Base-by-base conservation (phyloP, 1,284 basidiomycete species). In the Sanghuangporus weigelae region DNA sequence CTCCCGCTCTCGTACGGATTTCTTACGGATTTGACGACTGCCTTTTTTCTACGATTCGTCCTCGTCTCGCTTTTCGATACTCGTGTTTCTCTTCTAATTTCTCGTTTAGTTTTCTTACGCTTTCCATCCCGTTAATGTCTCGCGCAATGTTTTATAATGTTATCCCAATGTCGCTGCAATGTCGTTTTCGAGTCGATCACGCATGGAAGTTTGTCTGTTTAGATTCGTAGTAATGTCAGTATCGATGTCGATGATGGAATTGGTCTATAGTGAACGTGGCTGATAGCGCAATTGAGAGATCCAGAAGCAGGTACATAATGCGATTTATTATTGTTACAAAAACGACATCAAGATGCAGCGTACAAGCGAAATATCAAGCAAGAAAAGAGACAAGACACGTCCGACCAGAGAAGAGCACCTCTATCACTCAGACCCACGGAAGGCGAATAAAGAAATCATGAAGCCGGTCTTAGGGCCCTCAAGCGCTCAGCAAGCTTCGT, bases 401-500 rank as follows among this genome's bases (percentile, higher is more conserved):
- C 44, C 44, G 21, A n/a, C 44, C 8, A 12, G n/a, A 16, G 16
- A 7, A 46, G 44, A 46, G 16, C 7, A 14, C n/a, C 16, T 46
- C 44, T 19, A 12, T 7, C 16, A 46, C 12, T 2, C 16, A 19
- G 7, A 46, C 7, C 44, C 12, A 46, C 12, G n/a, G 11, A 42
- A 12, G 11, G 10, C n/a, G 12, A 42, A 42, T 16, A 35, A 16
- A 53, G n/a, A 7, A 19, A 62, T 72, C 76, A 92, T 68, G 83
- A 82, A 10, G 89, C 86, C 23, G 93, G 93, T 67, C 93, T 78
- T 67, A 95, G 76, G 0, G 93, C 93, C 65, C 93, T 80, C 70
- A 95, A 74, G 67, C 93, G 81, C 70, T 94, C 89, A 2, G 89
- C 94, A 49, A 97, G 78, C 71, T 84, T 85, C 62, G 84, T 82